Evolutionary conservation across 345 rosid genomes (phyloP).

Genomic region (Populus davidiana): DNA sequence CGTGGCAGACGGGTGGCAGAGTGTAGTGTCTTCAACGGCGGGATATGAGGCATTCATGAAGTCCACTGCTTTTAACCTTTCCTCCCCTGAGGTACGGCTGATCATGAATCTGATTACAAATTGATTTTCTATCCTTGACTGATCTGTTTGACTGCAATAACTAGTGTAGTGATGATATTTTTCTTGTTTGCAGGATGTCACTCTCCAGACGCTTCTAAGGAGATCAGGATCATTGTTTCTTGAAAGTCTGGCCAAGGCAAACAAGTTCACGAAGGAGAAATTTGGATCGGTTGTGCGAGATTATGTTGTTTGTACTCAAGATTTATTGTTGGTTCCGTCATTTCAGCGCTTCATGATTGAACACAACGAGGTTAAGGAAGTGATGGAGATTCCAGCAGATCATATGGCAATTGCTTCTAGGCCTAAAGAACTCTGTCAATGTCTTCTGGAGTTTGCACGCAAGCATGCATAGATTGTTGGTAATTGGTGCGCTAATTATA

Average conservation of each 20-base stretch:
- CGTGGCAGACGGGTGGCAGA: slow-evolving; percentile 18
- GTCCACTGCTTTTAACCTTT: slow-evolving; percentile 23
- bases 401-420: slow-evolving; percentile 24
- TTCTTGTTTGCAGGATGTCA: background rate
- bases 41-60: background rate
- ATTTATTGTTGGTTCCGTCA: background rate
- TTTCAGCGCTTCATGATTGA: slow-evolving; percentile 38
- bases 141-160: background rate
- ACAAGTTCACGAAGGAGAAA: no score
- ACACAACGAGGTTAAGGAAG: slow-evolving; percentile 15
- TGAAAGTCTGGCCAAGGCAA: no score
- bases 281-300: no score
- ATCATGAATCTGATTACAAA: background rate
- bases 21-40: slow-evolving; percentile 18
- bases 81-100: slow-evolving; percentile 26
- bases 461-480: background rate
- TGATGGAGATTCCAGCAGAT: slow-evolving; percentile 27
- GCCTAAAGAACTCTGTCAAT: slow-evolving; percentile 12
- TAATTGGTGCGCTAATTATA: no score
- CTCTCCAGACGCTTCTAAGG: background rate
- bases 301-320: slow-evolving; percentile 17
- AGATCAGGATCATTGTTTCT: slow-evolving; percentile 10
- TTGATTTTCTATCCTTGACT: background rate
- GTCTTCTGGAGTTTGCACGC: slow-evolving; percentile 12
- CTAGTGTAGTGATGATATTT: background rate